Conservation (phyloP, 2,329 filamentous ascomycete species). For the Knufia fluminis region DNA sequence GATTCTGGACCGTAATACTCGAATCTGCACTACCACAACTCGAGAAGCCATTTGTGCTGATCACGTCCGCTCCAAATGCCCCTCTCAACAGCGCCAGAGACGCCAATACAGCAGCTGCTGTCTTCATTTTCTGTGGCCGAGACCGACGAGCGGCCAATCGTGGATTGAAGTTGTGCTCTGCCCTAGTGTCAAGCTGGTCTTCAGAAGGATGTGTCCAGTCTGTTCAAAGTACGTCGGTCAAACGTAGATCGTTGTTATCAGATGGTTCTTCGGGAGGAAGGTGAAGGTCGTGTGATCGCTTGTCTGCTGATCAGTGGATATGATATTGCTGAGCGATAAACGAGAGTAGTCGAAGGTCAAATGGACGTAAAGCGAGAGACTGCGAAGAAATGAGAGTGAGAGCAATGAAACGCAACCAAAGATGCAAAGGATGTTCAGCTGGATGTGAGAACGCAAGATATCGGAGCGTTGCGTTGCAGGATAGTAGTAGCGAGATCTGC, state of each 20-base stretch:
- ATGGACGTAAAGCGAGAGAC: conserved; percentile 7
- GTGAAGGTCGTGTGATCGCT: background rate
- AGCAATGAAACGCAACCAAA: background rate
- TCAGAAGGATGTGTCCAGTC: too few species aligned
- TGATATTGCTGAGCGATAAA: background rate
- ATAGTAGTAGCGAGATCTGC: background rate
- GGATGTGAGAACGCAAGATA: background rate
- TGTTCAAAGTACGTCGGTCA: too few species aligned
- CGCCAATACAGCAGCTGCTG: conserved; percentile 7
- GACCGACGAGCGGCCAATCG: background rate
- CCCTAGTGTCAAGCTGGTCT: background rate
- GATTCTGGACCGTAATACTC: conserved; percentile 59
- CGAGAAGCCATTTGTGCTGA: conserved; percentile 72
- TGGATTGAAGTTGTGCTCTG: background rate
- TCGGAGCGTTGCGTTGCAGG: background rate
- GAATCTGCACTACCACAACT: conserved; percentile 51
- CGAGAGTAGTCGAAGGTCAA: conserved; percentile 1
- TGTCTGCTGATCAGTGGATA: background rate
- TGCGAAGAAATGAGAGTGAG: background rate
- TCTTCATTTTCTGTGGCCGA: conserved; percentile 4
- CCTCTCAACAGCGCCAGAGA: conserved; percentile 16
- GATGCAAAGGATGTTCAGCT: conserved; percentile 8
- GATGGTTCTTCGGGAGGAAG: background rate
- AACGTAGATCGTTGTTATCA: too few species aligned
- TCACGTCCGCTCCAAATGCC: conserved; percentile 58